Conservation (phyloP, 164 flowering plant species). For the Berberis thunbergii region DNA sequence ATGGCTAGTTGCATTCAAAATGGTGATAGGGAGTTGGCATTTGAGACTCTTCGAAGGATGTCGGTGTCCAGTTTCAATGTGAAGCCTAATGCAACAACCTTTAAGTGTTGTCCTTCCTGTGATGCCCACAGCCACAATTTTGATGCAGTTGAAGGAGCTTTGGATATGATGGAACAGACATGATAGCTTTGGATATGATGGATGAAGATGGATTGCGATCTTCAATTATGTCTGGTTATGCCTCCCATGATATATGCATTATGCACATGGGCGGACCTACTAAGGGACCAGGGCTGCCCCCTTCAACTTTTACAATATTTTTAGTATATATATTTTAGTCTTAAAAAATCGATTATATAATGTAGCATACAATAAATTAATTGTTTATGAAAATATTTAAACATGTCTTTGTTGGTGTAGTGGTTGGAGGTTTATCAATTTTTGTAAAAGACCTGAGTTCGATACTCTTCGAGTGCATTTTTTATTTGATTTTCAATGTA, state of each 20-base stretch:
- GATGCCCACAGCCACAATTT: constrained; percentile 5
- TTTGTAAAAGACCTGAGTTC: no score
- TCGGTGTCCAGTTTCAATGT: neutral
- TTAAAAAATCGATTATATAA: no score
- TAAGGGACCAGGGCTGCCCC: no score
- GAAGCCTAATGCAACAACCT: constrained; percentile 18
- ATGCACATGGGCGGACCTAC: constrained; percentile 6
- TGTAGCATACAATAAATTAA: no score
- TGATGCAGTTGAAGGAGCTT: constrained; percentile 17
- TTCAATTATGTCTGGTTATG: constrained; percentile 13
- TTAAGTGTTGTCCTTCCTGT: constrained; percentile 17
- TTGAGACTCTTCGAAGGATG: constrained; percentile 20
- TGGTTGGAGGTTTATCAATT: no score
- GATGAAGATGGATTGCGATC: constrained; percentile 15
- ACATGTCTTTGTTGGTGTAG: no score
- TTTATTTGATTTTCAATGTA: no score
- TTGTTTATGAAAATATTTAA: no score
- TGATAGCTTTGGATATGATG: constrained; percentile 6
- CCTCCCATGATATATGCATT: constrained; percentile 11
- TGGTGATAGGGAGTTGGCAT: constrained; percentile 14
- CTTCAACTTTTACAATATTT: no score
- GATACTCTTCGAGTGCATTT: no score
- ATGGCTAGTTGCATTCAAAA: constrained; percentile 21
- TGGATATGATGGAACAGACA: constrained; percentile 12
- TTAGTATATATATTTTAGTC: no score